Evolutionary conservation across 1,284 basidiomycete genomes (phyloP).

Genomic region (Puccinia triticina): DNA sequence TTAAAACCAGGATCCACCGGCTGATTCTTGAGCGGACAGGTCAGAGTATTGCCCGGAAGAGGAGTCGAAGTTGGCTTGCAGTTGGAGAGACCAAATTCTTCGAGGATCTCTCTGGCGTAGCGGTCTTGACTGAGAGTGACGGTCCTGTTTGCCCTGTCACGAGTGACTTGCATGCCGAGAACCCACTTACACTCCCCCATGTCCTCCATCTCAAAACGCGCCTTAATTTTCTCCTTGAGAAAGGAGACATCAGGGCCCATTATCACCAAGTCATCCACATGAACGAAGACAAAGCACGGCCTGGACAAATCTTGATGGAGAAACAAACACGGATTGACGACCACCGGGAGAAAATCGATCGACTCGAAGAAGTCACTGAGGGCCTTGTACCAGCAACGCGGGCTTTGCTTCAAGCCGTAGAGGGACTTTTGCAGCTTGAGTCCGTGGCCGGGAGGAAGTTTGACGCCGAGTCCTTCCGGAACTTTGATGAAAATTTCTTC

Average conservation of each 20-base stretch:
- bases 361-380: not conserved
- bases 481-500: not conserved
- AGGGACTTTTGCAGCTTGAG: not conserved
- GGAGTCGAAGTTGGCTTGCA: too few relatives aligned
- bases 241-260: not conserved
- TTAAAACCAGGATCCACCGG: not conserved
- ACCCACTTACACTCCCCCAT: not conserved
- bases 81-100: not conserved
- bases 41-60: not conserved
- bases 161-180: not conserved
- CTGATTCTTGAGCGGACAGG: not conserved
- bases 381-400: not conserved
- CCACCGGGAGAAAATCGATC: not conserved
- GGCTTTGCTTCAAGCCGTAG: not conserved
- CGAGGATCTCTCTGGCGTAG: not conserved
- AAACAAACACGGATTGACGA: slow-evolving; percentile 5
- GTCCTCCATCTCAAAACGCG: slow-evolving; percentile 24
- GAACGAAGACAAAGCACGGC: slow-evolving; percentile 11
- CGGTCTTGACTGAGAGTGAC: slow-evolving; percentile 1
- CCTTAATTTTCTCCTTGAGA: not conserved
- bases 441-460: not conserved
- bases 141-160: not conserved
- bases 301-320: not conserved
- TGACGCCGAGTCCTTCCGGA: not conserved
- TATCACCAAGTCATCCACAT: slow-evolving; percentile 15